Evolutionary conservation across 371 early-diverging fungal genomes (phyloP).

Genomic region (Lichtheimia hyalospora): DNA sequence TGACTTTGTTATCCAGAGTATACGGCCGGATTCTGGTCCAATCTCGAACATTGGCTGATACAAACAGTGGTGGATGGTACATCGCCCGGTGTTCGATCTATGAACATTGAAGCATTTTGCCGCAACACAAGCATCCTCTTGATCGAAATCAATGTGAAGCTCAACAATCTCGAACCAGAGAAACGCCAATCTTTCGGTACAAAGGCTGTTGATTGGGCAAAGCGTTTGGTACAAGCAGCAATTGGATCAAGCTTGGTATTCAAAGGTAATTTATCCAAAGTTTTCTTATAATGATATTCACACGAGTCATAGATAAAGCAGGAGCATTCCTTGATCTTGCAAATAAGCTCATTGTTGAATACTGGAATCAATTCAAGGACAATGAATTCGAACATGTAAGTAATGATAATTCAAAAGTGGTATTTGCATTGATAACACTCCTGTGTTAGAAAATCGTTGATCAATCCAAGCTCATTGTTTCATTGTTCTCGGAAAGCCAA

Average conservation of each 20-base stretch:
- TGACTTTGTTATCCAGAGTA: neutral
- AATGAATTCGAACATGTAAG: neutral
- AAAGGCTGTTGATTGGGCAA: slow-evolving; percentile 13
- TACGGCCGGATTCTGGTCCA: slow-evolving; percentile 15
- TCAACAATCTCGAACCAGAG: neutral
- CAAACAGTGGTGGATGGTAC: slow-evolving; percentile 34
- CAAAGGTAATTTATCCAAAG: slow-evolving; percentile 16
- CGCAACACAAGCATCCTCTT: slow-evolving; percentile 23
- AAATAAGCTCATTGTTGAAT: neutral
- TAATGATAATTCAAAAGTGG: neutral
- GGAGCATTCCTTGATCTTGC: slow-evolving; percentile 15
- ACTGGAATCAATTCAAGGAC: slow-evolving; percentile 4
- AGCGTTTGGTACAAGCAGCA: slow-evolving; percentile 25
- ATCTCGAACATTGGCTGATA: slow-evolving; percentile 22
- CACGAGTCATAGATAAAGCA: slow-evolving; percentile 8
- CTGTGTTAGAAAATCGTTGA: slow-evolving; percentile 8
- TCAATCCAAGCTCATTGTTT: slow-evolving; percentile 14
- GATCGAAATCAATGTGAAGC: slow-evolving; percentile 15
- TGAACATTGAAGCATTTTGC: slow-evolving; percentile 30
- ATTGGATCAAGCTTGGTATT: slow-evolving; percentile 32
- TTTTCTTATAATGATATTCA: neutral
- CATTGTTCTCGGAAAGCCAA: slow-evolving; percentile 15
- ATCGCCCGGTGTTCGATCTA: neutral
- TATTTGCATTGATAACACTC: neutral
- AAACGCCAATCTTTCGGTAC: neutral